Evolutionary conservation across 768 basidiomycete genomes (phyloP).

Genomic region (Kockovaella imperatae): DNA sequence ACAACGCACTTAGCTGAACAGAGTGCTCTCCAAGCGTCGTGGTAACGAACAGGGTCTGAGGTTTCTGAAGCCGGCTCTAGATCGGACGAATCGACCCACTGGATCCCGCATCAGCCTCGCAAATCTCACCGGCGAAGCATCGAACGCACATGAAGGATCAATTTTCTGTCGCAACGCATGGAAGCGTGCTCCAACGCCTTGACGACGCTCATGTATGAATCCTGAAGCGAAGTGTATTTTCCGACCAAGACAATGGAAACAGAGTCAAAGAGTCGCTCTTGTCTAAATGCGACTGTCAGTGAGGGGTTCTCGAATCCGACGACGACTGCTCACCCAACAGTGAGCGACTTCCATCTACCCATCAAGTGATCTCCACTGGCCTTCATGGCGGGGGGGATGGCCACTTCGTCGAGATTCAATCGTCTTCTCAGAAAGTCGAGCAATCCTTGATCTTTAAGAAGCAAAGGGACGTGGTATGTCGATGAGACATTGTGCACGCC

Average conservation of each 20-base stretch:
- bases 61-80: conserved; percentile 74
- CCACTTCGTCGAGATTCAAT: conserved; percentile 60
- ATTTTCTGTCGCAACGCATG: conserved; percentile 78
- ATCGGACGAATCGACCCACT: conserved; percentile 97
- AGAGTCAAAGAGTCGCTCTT: conserved; percentile 82
- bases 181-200: conserved; percentile 96
- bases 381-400: conserved; percentile 53
- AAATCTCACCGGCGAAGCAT: background rate
- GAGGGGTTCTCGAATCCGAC: conserved; percentile 3
- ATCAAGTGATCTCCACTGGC: conserved; percentile 61
- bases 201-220: conserved; percentile 96
- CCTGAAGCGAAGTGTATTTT: conserved; percentile 93
- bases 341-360: conserved; percentile 72
- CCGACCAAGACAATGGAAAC: conserved; percentile 88
- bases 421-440: conserved; percentile 71
- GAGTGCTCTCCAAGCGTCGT: conserved; percentile 88
- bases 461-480: conserved; percentile 91
- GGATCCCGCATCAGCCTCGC: background rate
- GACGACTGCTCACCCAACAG: conserved; percentile 68
- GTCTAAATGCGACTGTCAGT: conserved; percentile 51
- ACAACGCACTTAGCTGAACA: conserved; percentile 72
- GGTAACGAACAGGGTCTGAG: conserved; percentile 75
- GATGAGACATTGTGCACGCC: conserved; percentile 94
- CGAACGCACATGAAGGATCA: conserved; percentile 63
- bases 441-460: conserved; percentile 88